These are phyloP conservation scores for Sporothrix schenckii DNA, from an alignment of 2,329 filamentous ascomycete genomes.

Conservation along the genomic window DNA sequence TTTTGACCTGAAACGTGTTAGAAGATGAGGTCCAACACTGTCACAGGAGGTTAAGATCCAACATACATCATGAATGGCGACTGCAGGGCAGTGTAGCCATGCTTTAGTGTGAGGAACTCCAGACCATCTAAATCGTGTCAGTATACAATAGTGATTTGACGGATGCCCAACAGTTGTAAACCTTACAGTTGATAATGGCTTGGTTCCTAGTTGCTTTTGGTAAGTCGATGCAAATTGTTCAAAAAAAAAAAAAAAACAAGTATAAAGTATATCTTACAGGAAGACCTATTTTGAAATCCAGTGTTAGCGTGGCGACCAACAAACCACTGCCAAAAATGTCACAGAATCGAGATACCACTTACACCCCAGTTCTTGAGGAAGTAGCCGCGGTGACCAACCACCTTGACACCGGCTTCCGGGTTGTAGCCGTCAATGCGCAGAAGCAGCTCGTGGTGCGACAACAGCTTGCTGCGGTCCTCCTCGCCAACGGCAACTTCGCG, in stretches of 20 bases:
- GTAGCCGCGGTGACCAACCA: conserved; percentile 93
- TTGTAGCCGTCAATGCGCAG: conserved; percentile 88
- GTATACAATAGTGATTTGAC: background rate
- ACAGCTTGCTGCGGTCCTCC: conserved; percentile 69
- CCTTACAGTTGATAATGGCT: conserved; percentile 79
- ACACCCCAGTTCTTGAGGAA: conserved; percentile 88
- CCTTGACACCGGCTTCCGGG: conserved; percentile 87
- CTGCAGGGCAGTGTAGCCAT: conserved; percentile 78
- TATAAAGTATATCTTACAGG: conserved; percentile 23
- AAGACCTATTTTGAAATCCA: conserved; percentile 6
- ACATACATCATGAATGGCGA: conserved; percentile 84
- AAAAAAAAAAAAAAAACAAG: background rate
- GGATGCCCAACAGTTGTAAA: background rate
- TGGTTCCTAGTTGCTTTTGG: conserved; percentile 59
- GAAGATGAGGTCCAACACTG: too few relatives aligned
- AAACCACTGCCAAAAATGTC: background rate
- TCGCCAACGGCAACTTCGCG: conserved; percentile 54
- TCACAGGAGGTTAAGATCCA: too few relatives aligned
- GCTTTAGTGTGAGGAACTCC: conserved; percentile 77
- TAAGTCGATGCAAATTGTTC: background rate
- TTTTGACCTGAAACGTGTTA: conserved; percentile 53
- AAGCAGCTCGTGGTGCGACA: conserved; percentile 95
- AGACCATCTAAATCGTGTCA: conserved; percentile 61
- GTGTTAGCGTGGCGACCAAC: background rate
- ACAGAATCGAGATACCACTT: conserved; percentile 9